A percentile compares a stretch with the other conserved stretches of the same genome.
Evolutionary conservation across 306 rosid species (phyloP).

Genomic region (Inga oerstediana): DNA sequence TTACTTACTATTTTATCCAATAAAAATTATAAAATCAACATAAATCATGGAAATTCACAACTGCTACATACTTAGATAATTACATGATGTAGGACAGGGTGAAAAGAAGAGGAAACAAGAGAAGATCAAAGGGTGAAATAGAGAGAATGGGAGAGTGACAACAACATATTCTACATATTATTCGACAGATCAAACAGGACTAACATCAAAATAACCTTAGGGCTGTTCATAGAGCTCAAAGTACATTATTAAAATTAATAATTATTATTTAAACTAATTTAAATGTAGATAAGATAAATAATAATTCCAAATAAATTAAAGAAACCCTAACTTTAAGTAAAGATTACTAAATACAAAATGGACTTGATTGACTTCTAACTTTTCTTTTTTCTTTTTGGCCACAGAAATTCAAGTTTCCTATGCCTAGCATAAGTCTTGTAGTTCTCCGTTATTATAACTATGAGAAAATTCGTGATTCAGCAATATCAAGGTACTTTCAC

Average conservation of each 20-base stretch:
- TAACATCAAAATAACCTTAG: neutral
- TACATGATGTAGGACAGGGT: neutral
- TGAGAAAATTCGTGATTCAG: neutral
- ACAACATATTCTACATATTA: neutral
- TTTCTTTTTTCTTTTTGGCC: neutral
- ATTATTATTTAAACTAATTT: too few relatives aligned
- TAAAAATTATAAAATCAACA: neutral
- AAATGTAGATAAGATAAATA: neutral
- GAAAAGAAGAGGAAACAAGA: neutral
- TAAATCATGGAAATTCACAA: neutral
- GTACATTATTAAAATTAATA: neutral
- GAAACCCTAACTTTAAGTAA: neutral
- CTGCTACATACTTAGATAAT: neutral
- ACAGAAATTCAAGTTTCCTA: neutral
- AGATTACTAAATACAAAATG: neutral
- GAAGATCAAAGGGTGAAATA: neutral
- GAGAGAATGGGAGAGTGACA: neutral
- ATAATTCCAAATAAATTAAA: neutral
- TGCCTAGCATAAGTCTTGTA: too few relatives aligned
- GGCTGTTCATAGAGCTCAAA: neutral
- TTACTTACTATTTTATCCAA: neutral
- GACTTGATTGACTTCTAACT: neutral
- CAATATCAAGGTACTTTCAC: slow-evolving; percentile 11
- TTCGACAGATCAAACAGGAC: neutral
- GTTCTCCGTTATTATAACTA: neutral